Evolutionary conservation across 2,329 filamentous ascomycete genomes (phyloP), one percentile per base, ranked within the genome.

Genomic region (Fusarium avenaceum): DNA sequence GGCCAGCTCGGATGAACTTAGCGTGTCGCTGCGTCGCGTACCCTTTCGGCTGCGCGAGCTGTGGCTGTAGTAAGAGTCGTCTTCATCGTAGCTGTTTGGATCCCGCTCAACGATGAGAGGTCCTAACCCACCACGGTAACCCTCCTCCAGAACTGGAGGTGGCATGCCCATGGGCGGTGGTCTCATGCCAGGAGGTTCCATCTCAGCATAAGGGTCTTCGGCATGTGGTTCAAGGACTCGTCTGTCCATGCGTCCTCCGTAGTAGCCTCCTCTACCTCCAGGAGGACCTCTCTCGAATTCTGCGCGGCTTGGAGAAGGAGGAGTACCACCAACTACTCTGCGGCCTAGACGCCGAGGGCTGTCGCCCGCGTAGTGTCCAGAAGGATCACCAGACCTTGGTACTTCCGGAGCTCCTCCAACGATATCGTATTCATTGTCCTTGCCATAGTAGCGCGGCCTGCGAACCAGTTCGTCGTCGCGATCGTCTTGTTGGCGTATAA

Each of bases 331-430:
- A 3, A 70, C 73, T 32, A 77, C 71, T 48, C 57, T 64, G 55
- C 71, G 71, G 10, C 63, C 59, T 42, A 79, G 74, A 52, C 79
- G 78, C 46, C 81, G 77, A 63, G 87, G 89, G 63, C 87, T 82
- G 28, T 90, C 86, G 59, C 89, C 89, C 83, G 89, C 84, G 71
- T 88, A 87, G 70, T 90, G 87, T 14, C 17, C 17, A 17, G 35
- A n/a, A 14, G 83, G 80, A 62, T 88, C 88, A 22, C 85, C 85
- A 17, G 85, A 76, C 3, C 81, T 82, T 26, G 81, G 72, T 15
- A 78, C 63, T 33, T 80, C 79, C n/a, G 75, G 78, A 46, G 79
- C 74, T 13, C 75, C 79, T 32, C 73, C 75, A 33, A 68, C 67
- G 9, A 68, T 64, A 30, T 77, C 72, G 26, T 80, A 81, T 26